Percentiles rank a stretch among this genome's conserved stretches.
These are phyloP conservation scores for Saksenaea oblongispora DNA, from an alignment of 371 early-diverging fungal species.

Conservation along the genomic window DNA sequence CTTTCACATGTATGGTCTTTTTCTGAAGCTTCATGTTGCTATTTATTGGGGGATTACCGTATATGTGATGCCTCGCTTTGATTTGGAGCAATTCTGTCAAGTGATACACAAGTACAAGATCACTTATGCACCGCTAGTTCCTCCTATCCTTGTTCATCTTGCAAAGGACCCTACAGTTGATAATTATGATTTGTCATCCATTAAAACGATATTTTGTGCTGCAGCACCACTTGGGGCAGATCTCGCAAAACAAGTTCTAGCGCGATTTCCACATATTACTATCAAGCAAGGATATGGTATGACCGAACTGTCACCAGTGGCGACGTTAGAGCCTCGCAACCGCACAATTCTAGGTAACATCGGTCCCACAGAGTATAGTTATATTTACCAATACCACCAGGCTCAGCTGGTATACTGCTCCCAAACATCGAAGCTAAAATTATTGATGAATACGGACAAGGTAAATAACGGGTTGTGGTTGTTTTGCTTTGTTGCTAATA, in stretches of 20 bases:
- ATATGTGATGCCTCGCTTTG: conserved; percentile 69
- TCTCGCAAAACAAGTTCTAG: conserved; percentile 40
- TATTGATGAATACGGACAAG: conserved; percentile 59
- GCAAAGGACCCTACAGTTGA: conserved; percentile 65
- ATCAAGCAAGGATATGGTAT: conserved; percentile 61
- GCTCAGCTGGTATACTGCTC: conserved; percentile 68
- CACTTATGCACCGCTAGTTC: conserved; percentile 69
- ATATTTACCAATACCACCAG: no score
- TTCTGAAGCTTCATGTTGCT: conserved; percentile 24
- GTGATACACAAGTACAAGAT: conserved; percentile 60
- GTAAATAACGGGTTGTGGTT: conserved; percentile 33
- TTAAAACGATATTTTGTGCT: conserved; percentile 62
- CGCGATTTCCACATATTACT: conserved; percentile 40
- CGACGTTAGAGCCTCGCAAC: conserved; percentile 12
- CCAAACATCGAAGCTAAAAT: conserved; percentile 72
- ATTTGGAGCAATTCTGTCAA: conserved; percentile 56
- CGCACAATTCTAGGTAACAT: conserved; percentile 17
- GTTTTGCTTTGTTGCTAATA: conserved; percentile 18
- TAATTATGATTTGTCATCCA: conserved; percentile 64
- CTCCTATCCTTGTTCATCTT: conserved; percentile 74
- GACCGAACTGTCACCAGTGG: conserved; percentile 58
- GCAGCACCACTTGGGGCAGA: conserved; percentile 83
- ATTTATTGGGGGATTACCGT: conserved; percentile 38
- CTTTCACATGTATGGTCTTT: conserved; percentile 68
- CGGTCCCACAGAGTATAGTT: no score